Evolutionary conservation across 371 early-diverging fungal species (phyloP).

Genomic region (Gilbertella persicaria): DNA sequence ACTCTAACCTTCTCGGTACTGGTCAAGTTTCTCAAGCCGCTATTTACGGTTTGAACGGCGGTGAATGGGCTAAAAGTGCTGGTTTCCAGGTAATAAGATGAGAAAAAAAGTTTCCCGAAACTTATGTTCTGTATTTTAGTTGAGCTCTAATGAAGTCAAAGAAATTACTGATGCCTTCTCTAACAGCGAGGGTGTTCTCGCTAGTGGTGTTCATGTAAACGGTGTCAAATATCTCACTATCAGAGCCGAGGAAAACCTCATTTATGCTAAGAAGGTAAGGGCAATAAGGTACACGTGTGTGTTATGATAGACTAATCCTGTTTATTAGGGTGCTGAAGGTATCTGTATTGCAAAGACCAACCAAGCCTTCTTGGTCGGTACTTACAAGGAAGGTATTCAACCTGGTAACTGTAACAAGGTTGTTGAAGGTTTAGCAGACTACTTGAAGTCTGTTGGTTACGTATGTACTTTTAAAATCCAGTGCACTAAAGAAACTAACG

Average conservation of each 20-base stretch:
- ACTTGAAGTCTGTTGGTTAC: constrained; percentile 73
- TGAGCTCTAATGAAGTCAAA: constrained; percentile 56
- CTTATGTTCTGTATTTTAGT: constrained; percentile 35
- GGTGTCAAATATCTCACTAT: constrained; percentile 78
- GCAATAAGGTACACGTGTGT: background rate
- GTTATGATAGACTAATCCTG: background rate
- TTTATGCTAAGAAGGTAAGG: constrained; percentile 83
- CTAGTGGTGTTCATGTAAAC: constrained; percentile 67
- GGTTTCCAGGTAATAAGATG: constrained; percentile 63
- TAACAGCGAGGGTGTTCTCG: constrained; percentile 58
- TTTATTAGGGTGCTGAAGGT: constrained; percentile 68
- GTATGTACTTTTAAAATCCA: constrained; percentile 59
- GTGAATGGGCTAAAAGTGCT: constrained; percentile 77
- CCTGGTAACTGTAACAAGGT: constrained; percentile 78
- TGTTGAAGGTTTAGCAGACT: constrained; percentile 83
- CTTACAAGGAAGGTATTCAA: constrained; percentile 67
- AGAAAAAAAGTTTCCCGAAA: background rate
- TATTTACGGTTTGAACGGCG: constrained; percentile 76
- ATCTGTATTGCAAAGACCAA: constrained; percentile 80
- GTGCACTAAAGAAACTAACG: too few relatives aligned
- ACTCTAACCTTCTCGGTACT: constrained; percentile 79
- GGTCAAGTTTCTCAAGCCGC: constrained; percentile 72
- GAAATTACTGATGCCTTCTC: constrained; percentile 66
- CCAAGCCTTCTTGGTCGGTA: constrained; percentile 77
- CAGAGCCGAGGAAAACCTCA: constrained; percentile 62